Base-by-base conservation (phyloP, 805 yeast species). In the Ogataea nakhonphanomensis region DNA sequence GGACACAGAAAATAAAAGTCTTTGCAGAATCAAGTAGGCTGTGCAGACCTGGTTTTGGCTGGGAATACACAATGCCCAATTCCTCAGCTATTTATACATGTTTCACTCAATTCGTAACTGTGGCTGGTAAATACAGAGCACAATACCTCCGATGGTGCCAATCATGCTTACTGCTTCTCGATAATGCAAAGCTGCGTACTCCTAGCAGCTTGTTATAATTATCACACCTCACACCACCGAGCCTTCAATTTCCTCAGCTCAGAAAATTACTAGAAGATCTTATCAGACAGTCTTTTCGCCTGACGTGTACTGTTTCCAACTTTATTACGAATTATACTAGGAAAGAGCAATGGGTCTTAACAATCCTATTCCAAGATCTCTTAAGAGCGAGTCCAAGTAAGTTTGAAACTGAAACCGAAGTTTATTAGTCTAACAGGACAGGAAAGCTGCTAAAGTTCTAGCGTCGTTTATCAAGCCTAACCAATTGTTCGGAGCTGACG, bases 401-500 rank as follows among this genome's bases (percentile, higher is more conserved):
- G 90, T 79, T 30, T 21, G 20, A 17, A 17, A 17, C 20, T 17
- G 5, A 17, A 17, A 17, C 20, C 20, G 20, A 4, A 4, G 20
- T 17, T 17, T 17, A 17, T 13, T 8, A 25, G 14, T 33, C 48
- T 35, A 25, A 28, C 37, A 20, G 7, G 15, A 34, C 38, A 83
- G 91, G 57, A 91, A 91, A 69, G 98, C 96, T 9, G 97, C 98
- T 17, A 87, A 88, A 58, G 78, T 91, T 41, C 77, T 91, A 38
- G 74, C 96, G 3, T 83, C 95, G 21, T 93, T 91, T 57, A 75
- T 93, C 55, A 91, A 91, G 65, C 98, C 99, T 7, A 91, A 93
- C 65, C 98, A 91, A 64, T 71, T 89, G 38, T 76, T 87, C 17
- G 95, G 96, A 33, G 89, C 91, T 12, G 95, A 89, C 48, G 70